A percentile compares a stretch with the other conserved stretches of the same genome.
These are phyloP conservation scores for Pythium grandisporangium DNA, from an alignment of 352 stramenopile genomes.

Conservation along the genomic window DNA sequence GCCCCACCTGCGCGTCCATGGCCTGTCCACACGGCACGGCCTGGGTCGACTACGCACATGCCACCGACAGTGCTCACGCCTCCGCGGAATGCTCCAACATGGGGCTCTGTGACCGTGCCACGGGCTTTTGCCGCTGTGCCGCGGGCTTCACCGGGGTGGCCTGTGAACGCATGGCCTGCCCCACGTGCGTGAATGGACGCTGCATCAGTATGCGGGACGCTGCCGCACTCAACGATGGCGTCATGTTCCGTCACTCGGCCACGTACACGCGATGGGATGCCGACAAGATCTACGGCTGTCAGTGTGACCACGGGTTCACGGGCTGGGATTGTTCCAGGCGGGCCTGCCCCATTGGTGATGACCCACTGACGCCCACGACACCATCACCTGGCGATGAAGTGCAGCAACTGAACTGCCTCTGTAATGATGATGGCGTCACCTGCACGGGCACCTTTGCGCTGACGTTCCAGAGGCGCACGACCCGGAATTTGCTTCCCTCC, in stretches of 20 bases:
- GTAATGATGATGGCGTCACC: too few species aligned
- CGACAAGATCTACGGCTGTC: constrained; percentile 71
- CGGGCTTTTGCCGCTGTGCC: constrained; percentile 47
- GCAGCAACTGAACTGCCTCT: constrained; percentile 43
- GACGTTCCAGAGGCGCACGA: constrained; percentile 53
- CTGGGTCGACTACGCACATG: constrained; percentile 59
- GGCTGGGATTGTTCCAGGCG: constrained; percentile 59
- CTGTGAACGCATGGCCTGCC: constrained; percentile 63
- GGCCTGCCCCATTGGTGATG: constrained; percentile 45
- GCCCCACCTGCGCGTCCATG: constrained; percentile 42
- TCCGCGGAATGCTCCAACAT: constrained; percentile 80
- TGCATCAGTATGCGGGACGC: constrained; percentile 68
- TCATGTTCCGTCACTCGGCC: constrained; percentile 52
- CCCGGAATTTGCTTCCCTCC: constrained; percentile 30
- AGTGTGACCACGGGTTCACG: constrained; percentile 57
- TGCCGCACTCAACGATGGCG: constrained; percentile 41
- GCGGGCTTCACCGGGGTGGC: constrained; percentile 61
- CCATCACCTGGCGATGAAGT: constrained; percentile 29
- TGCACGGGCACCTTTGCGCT: constrained; percentile 52
- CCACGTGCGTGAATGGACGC: constrained; percentile 48
- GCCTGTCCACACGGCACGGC: constrained; percentile 38
- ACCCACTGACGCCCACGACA: constrained; percentile 35
- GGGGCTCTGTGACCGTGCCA: constrained; percentile 70
- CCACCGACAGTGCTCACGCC: constrained; percentile 55
- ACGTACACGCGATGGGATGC: constrained; percentile 65